These are phyloP conservation scores for Yarrowia alimentaria DNA, from an alignment of 805 yeast species.

Conservation along the genomic window DNA sequence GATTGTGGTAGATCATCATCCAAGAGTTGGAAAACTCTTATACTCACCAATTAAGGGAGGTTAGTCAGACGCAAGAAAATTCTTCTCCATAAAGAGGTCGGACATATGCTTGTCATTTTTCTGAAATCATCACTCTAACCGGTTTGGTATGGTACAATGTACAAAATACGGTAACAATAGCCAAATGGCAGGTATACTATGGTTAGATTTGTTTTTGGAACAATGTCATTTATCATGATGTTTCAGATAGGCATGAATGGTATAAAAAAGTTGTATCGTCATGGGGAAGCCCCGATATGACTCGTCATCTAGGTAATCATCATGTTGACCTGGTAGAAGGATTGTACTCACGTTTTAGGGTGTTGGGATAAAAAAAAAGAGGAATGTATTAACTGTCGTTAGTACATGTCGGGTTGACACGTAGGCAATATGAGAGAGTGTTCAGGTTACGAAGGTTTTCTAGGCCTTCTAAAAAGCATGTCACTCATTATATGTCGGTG, in stretches of 20 bases:
- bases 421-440: too few relatives aligned
- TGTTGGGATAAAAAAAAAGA: too few relatives aligned
- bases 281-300: slow-evolving; percentile 94
- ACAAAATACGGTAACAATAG: neutral
- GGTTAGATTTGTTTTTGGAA: too few relatives aligned
- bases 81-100: slow-evolving; percentile 64
- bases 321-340: slow-evolving; percentile 19
- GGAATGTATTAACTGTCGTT: slow-evolving; percentile 19
- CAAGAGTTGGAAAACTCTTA: neutral
- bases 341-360: slow-evolving; percentile 9
- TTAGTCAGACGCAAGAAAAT: slow-evolving; percentile 59
- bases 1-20: slow-evolving; percentile 62
- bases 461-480: slow-evolving; percentile 94
- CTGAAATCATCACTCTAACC: slow-evolving; percentile 67
- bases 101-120: slow-evolving; percentile 98
- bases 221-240: too few relatives aligned
- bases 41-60: slow-evolving; percentile 34
- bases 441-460: slow-evolving; percentile 94
- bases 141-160: slow-evolving; percentile 5
- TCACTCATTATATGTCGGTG: slow-evolving; percentile 94
- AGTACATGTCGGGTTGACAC: too few relatives aligned
- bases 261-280: slow-evolving; percentile 74
- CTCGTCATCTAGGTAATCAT: slow-evolving; percentile 85
- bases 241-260: slow-evolving; percentile 97
- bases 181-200: too few relatives aligned